Conservation (phyloP, 1,139 yeast genomes). For the Scheffersomyces illinoinensis region DNA sequence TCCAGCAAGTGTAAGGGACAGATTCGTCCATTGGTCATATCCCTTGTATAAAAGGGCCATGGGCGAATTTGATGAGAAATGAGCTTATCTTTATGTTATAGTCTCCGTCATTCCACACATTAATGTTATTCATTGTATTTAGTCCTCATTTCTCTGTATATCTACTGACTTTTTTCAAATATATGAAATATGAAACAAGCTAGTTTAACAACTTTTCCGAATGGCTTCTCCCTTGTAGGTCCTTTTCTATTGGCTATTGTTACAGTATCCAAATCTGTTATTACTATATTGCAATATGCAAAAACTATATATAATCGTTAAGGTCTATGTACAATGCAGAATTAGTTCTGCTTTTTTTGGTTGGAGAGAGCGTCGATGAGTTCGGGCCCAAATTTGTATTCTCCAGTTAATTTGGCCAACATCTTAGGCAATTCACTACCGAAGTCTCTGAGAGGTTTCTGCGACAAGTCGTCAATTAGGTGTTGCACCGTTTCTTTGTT, state of each 20-base stretch:
- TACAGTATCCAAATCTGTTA: neutral
- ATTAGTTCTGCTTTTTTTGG: neutral
- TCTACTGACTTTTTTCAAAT: neutral
- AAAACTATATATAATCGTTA: neutral
- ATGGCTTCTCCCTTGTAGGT: neutral
- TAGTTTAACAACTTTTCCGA: neutral
- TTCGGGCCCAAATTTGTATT: constrained; percentile 9
- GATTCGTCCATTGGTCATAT: constrained; percentile 55
- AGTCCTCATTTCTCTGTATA: constrained; percentile 1
- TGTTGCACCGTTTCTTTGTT: constrained; percentile 34
- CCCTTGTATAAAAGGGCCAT: constrained; percentile 48
- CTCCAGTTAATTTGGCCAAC: constrained; percentile 20
- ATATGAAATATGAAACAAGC: neutral
- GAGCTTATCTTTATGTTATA: neutral
- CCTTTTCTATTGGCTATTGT: no score
- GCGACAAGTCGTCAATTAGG: constrained; percentile 37
- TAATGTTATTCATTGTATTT: neutral
- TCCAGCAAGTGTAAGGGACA: constrained; percentile 60
- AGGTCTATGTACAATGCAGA: neutral
- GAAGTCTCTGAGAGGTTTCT: constrained; percentile 25
- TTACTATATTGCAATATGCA: neutral
- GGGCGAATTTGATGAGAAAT: constrained; percentile 34
- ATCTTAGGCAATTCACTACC: constrained; percentile 43
- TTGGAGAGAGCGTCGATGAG: constrained; percentile 5
- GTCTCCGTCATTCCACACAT: neutral